Evolutionary conservation across 139 green algal genomes (phyloP).

Genomic region (Parachlorella kessleri): DNA sequence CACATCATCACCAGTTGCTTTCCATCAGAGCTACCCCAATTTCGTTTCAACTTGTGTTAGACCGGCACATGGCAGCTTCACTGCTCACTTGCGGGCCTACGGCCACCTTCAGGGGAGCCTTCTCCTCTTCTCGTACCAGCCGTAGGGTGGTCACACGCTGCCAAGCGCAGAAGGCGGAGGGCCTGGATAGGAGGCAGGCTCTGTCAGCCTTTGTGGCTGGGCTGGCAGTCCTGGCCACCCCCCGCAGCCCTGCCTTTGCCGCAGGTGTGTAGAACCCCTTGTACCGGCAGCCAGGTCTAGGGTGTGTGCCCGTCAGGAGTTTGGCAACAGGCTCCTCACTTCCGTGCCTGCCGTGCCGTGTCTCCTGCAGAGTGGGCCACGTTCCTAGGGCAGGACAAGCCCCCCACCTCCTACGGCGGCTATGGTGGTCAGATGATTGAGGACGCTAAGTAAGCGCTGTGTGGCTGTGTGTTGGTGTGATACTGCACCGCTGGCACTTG

Average conservation of each 20-base stretch:
- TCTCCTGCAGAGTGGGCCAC: constrained; percentile 38
- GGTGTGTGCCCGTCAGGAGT: not conserved
- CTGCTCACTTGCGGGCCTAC: not conserved
- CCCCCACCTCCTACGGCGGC: constrained; percentile 82
- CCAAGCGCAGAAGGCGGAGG: not conserved
- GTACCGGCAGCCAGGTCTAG: not conserved
- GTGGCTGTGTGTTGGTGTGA: too few relatives aligned
- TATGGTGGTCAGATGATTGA: constrained; percentile 83
- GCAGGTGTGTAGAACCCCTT: not conserved
- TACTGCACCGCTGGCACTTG: too few relatives aligned
- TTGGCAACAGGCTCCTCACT: not conserved
- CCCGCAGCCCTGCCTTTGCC: not conserved
- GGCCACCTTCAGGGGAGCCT: not conserved
- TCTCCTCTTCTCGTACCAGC: too few relatives aligned
- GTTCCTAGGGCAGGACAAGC: constrained; percentile 69
- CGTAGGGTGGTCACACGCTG: too few relatives aligned
- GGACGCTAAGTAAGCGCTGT: constrained; percentile 55
- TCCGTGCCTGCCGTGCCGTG: not conserved
- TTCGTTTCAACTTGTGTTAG: not conserved
- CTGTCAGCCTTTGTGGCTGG: not conserved
- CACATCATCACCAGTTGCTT: not conserved
- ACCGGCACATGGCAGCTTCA: not conserved
- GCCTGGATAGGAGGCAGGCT: not conserved
- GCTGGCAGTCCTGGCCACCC: not conserved
- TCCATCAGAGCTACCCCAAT: not conserved